Percentiles rank a stretch among this genome's conserved stretches.
phyloP scores from a whole-genome alignment of 768 basidiomycete genomes.

The Termitomyces sp. region DNA sequence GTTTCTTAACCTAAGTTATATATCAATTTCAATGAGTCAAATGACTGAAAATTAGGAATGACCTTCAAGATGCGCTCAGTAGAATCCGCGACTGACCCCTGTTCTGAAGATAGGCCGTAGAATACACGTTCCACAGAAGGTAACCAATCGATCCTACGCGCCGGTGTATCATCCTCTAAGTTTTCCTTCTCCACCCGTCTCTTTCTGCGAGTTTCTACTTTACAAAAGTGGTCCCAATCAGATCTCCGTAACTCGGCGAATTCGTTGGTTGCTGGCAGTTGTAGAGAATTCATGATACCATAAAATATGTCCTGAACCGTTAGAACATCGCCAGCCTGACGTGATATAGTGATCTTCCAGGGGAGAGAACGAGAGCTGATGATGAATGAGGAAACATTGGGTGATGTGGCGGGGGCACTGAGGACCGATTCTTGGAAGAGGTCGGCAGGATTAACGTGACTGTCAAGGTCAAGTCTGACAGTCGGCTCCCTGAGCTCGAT shows the following conservation, averaged over 20 bases:
- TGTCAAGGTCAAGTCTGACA: background rate
- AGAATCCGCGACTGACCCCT: background rate
- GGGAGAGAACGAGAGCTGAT: background rate
- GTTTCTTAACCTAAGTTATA: background rate
- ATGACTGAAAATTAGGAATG: background rate
- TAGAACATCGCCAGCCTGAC: background rate
- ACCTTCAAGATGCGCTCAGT: conserved; percentile 1
- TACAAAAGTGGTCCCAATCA: background rate
- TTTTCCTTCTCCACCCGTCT: background rate
- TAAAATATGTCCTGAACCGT: background rate
- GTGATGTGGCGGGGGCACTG: background rate
- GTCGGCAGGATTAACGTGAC: background rate
- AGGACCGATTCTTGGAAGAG: background rate
- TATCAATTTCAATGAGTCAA: background rate
- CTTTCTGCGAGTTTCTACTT: background rate
- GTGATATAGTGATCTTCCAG: background rate
- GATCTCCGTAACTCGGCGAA: too few relatives aligned
- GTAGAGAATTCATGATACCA: background rate
- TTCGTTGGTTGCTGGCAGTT: background rate
- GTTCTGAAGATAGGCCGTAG: background rate
- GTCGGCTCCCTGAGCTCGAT: background rate
- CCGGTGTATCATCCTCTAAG: too few relatives aligned
- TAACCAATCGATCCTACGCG: background rate
- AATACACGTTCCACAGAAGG: background rate
- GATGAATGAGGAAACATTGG: background rate